These are phyloP conservation scores for Volvox africanus DNA, from an alignment of 139 green algal species.

Conservation along the genomic window DNA sequence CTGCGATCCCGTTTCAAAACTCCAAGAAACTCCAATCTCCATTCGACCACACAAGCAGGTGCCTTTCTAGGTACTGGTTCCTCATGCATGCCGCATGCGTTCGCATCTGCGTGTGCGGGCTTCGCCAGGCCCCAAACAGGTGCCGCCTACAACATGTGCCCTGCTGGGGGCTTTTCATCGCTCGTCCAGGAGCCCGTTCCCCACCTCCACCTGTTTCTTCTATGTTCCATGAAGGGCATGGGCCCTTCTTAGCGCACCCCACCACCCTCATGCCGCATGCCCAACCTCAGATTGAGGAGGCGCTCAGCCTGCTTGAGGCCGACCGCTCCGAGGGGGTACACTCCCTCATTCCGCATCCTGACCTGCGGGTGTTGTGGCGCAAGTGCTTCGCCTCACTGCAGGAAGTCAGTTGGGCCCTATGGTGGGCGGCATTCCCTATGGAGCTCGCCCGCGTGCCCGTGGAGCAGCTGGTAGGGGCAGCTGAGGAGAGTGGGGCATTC, in stretches of 20 bases:
- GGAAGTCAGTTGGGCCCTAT: conserved; percentile 52
- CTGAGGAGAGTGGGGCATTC: neutral
- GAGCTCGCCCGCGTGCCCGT: conserved; percentile 48
- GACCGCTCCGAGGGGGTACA: conserved; percentile 53
- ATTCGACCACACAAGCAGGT: too few relatives aligned
- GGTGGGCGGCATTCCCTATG: conserved; percentile 55
- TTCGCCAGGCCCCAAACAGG: too few relatives aligned
- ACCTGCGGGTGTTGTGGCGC: conserved; percentile 51
- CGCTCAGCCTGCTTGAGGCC: conserved; percentile 39
- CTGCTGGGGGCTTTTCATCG: too few relatives aligned
- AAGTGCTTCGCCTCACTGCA: conserved; percentile 51
- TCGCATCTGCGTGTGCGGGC: too few relatives aligned
- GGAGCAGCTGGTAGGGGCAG: conserved; percentile 3
- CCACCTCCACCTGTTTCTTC: too few relatives aligned
- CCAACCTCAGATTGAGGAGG: conserved; percentile 43
- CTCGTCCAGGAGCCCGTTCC: too few relatives aligned
- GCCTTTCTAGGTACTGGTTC: too few relatives aligned
- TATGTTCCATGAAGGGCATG: too few relatives aligned
- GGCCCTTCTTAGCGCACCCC: neutral
- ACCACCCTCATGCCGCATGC: neutral
- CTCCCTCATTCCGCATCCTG: conserved; percentile 55
- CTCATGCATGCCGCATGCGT: neutral
- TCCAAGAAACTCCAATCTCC: too few relatives aligned
- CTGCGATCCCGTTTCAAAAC: too few relatives aligned
- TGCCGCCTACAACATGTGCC: too few relatives aligned